Evolutionary conservation across 148 eudicot genomes (phyloP).

Genomic region (Fagopyrum esculentum): DNA sequence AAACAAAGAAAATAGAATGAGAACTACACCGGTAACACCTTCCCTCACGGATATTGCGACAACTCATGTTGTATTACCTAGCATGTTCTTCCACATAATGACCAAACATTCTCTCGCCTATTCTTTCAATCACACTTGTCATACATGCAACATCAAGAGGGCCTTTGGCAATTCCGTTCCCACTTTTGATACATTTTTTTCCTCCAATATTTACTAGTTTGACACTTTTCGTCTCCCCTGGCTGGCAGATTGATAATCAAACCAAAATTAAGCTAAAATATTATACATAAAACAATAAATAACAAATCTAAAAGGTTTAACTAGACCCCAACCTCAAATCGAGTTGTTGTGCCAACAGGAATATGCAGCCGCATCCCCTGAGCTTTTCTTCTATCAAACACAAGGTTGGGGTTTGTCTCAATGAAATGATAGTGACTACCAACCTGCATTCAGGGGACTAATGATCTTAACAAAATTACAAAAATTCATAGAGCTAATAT

Average conservation of each 20-base stretch:
- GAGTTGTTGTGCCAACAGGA: conserved; percentile 86
- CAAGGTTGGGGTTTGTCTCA: conserved; percentile 71
- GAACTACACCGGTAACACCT: too few relatives aligned
- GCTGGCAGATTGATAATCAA: conserved; percentile 30
- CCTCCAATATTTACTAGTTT: conserved; percentile 83
- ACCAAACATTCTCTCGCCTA: conserved; percentile 41
- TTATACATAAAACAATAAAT: neutral
- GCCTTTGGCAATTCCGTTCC: conserved; percentile 73
- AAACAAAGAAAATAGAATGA: neutral
- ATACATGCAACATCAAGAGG: conserved; percentile 48
- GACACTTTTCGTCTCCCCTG: conserved; percentile 87
- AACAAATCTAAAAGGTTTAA: neutral
- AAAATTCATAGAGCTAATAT: neutral
- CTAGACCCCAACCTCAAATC: conserved; percentile 61
- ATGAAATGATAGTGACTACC: conserved; percentile 99
- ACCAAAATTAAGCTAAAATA: neutral
- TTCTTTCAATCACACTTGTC: conserved; percentile 40
- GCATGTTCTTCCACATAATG: conserved; percentile 53
- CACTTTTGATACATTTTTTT: conserved; percentile 65
- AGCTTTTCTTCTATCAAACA: conserved; percentile 75
- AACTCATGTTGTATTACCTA: conserved; percentile 51
- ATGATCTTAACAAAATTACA: neutral
- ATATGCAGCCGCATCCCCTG: conserved; percentile 94
- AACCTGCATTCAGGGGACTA: conserved; percentile 39
- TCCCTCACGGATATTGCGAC: too few relatives aligned